Base-by-base conservation (phyloP, 768 basidiomycete genomes). In the Inosperma sp. region DNA sequence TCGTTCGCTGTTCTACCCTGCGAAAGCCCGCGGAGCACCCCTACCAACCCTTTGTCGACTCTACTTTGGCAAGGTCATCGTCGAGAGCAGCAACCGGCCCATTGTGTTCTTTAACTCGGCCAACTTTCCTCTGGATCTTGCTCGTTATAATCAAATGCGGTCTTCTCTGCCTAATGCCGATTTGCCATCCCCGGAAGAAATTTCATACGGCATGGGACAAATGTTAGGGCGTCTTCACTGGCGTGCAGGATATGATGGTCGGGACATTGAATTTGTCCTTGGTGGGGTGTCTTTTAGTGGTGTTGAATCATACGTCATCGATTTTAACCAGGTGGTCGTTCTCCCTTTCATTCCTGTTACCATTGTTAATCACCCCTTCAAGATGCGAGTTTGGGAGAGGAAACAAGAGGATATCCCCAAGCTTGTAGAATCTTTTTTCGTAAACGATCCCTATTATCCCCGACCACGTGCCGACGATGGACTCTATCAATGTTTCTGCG, bases 381-480 rank as follows among this genome's bases (percentile, higher is more conserved):
- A 64, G 63, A 55, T 65, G 57, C 62, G 63, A 13, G 7, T 49
- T 7, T 65, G 57, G 51, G 23, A 40, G 19, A 58, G 49, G 48
- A 52, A 25, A 35, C 30, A 31, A 43, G 55, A 52, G 5, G 53
- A 58, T 8, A 56, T 67, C 17, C 51, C 42, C 4, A 12, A 33
- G 19, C 59, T 67, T 16, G 61, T 65, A 25, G 55, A 61, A 17
- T 54, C 64, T 9, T 65, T 63, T 44, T 65, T 57, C 45, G 35
- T 16, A 30, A 66, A 68, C 49, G 66, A 67, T 47, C 67, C 66
- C 3, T 68, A 68, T 52, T 68, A 64, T 55, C 65, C 66, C 39
- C 60, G 62, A 22, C 59, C 66, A 9, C 54, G 48, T 48, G 52
- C 50, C 31, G 44, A 23, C 3, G 49, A 65, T 48, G 56, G 54